Percentiles rank a stretch among this genome's conserved stretches.
phyloP scores from a whole-genome alignment of 371 early-diverging fungal species.

The Lichtheimia corymbifera region DNA sequence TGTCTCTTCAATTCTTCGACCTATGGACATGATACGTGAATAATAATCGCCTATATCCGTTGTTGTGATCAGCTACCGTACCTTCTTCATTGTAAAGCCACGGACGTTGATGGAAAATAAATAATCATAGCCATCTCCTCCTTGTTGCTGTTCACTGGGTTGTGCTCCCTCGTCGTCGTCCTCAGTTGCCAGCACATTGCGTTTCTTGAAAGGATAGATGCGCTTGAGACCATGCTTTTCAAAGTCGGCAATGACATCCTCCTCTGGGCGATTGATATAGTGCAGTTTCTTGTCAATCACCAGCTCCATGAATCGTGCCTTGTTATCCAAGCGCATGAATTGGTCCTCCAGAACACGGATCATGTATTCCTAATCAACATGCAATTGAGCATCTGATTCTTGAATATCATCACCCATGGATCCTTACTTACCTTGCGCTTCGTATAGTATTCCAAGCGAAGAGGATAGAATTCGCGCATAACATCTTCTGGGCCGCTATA shows the following conservation, averaged over 20 bases:
- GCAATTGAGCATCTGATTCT: neutral
- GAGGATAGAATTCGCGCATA: conserved; percentile 89
- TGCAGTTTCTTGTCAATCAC: conserved; percentile 85
- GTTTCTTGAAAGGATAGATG: conserved; percentile 56
- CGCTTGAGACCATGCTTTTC: conserved; percentile 68
- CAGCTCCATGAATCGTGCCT: conserved; percentile 92
- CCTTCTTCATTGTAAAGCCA: conserved; percentile 92
- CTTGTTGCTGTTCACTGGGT: conserved; percentile 7
- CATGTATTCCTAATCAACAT: conserved; percentile 10
- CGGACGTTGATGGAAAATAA: conserved; percentile 93
- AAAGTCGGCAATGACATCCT: conserved; percentile 82
- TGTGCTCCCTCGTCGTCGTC: conserved; percentile 35
- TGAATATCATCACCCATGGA: neutral
- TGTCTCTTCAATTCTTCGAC: conserved; percentile 82
- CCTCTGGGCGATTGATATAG: conserved; percentile 88
- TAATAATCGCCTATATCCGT: neutral
- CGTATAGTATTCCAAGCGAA: conserved; percentile 87
- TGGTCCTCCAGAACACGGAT: conserved; percentile 76
- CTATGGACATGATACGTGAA: conserved; percentile 19
- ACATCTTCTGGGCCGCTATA: conserved; percentile 87
- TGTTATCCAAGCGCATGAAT: conserved; percentile 82
- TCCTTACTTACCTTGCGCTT: conserved; percentile 82
- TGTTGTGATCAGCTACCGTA: conserved; percentile 9
- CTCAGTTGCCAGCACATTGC: conserved; percentile 38
- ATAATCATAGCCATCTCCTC: conserved; percentile 86